Percentiles rank a stretch among this genome's conserved stretches.
Conservation (phyloP, 345 rosid genomes). For the Lumnitzera racemosa region DNA sequence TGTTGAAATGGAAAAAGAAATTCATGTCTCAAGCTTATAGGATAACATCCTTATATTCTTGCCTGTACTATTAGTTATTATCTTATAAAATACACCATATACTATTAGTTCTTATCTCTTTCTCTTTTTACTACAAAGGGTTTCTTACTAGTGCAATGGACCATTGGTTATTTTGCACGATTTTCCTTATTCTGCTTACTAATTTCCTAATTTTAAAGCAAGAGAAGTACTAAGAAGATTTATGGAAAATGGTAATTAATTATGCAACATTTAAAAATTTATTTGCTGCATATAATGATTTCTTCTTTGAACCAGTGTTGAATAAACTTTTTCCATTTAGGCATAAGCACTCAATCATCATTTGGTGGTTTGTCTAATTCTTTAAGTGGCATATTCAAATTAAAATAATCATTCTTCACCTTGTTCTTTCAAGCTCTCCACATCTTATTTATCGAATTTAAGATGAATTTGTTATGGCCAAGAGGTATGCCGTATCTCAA, state of each 20-base stretch:
- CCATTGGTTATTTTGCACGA: neutral
- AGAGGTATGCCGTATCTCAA: neutral
- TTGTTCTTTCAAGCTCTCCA: constrained; percentile 2
- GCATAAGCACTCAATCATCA: neutral
- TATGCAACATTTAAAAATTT: too few relatives aligned
- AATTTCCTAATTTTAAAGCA: neutral
- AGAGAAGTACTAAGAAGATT: too few relatives aligned
- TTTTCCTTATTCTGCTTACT: neutral
- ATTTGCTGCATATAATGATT: neutral
- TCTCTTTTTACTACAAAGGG: constrained; percentile 2
- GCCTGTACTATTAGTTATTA: too few relatives aligned
- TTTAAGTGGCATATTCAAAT: neutral
- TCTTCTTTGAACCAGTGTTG: neutral
- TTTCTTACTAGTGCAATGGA: neutral
- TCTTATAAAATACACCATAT: too few relatives aligned
- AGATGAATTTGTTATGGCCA: neutral
- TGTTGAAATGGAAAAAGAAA: too few relatives aligned
- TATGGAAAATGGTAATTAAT: too few relatives aligned
- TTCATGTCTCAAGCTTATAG: too few relatives aligned
- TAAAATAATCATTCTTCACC: constrained; percentile 1
- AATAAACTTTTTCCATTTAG: too few relatives aligned
- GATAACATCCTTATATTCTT: too few relatives aligned
- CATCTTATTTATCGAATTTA: neutral
- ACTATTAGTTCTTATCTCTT: neutral
- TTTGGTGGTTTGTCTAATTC: constrained; percentile 1